Conservation (phyloP, 2,329 filamentous ascomycete species). For the Colletotrichum sidae region DNA sequence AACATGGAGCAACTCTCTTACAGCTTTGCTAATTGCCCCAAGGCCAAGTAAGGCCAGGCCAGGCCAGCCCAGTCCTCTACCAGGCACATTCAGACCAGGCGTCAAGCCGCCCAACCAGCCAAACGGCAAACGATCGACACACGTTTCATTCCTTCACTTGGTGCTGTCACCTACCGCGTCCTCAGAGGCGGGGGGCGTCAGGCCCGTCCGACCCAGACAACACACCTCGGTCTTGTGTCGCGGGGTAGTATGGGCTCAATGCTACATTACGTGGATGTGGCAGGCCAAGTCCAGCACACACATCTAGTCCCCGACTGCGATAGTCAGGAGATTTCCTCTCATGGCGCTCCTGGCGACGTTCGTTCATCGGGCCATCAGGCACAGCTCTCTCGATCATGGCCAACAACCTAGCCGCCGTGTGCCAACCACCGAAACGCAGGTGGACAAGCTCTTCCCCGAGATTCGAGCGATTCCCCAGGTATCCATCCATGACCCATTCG, state of each 20-base stretch:
- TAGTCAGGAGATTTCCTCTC: conserved; percentile 28
- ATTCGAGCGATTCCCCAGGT: conserved; percentile 34
- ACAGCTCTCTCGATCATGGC: conserved; percentile 2
- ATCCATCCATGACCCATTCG: conserved; percentile 11
- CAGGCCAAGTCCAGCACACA: too few species aligned
- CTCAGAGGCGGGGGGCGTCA: neutral
- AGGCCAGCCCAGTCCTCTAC: neutral
- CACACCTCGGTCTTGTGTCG: too few species aligned
- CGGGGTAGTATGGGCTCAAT: too few species aligned
- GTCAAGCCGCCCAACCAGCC: conserved; percentile 1
- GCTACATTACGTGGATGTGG: too few species aligned
- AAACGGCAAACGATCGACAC: conserved; percentile 10
- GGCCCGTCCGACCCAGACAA: conserved; percentile 7
- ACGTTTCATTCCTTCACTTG: conserved; percentile 22
- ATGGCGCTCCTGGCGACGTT: conserved; percentile 21
- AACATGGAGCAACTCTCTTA: conserved; percentile 14
- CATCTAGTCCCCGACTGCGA: neutral
- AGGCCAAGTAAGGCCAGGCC: neutral
- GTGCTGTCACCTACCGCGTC: conserved; percentile 6
- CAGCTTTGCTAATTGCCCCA: too few species aligned
- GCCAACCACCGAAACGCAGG: too few species aligned
- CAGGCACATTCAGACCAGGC: neutral
- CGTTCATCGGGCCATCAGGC: conserved; percentile 9
- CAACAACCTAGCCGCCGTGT: neutral
- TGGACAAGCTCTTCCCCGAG: conserved; percentile 18